Base-by-base conservation (phyloP, 768 basidiomycete genomes). In the Amanita pseudoporphyria region DNA sequence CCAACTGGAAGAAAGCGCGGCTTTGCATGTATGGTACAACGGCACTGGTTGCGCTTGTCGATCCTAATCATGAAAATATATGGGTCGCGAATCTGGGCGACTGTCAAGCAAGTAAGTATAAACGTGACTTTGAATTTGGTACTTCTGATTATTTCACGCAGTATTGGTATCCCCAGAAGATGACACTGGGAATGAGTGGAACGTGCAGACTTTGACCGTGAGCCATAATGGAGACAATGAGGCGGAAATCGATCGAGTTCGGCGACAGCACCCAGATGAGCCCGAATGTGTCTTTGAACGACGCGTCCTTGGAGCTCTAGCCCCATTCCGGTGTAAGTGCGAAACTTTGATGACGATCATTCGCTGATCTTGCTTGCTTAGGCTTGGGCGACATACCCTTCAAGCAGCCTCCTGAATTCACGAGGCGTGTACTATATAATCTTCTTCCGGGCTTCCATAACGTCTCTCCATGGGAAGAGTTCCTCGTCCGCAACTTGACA, bases 41-140 rank as follows among this genome's bases (percentile, higher is more conserved):
- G 2, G 84, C 82, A 5, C 73, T 88, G 28, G 74, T 88, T 36
- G 76, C 86, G 7, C 71, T 89, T 32, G 73, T 83, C 36, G 84
- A 87, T 65, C 83, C 85, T 31, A 69, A 77, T 16, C 74, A 77
- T 54, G 69, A 75, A 58, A 77, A 86, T 54, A 67, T 88, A 18
- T 89, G 87, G 87, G 66, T 88, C 41, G 86, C 85, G 5, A 87
- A 87, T 58, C 70, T 89, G 22, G 87, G 87, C 12, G 87, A 89
- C 59, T 87, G 84, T 61, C 81, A 84, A 71, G 84, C 84, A 53
- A 71, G 85, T 85, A 54, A 54, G 81, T 67, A 21, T 38, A 43
- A 48, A 53, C 53, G 55, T 57, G 35, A 24, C 19, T 36, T 47
- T 26, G 26, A 9, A 14, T 35, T 32, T 18, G 16, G 18, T 35